Conservation (phyloP, 2,329 filamentous ascomycete genomes). For the Herpomyces periplanetae region DNA sequence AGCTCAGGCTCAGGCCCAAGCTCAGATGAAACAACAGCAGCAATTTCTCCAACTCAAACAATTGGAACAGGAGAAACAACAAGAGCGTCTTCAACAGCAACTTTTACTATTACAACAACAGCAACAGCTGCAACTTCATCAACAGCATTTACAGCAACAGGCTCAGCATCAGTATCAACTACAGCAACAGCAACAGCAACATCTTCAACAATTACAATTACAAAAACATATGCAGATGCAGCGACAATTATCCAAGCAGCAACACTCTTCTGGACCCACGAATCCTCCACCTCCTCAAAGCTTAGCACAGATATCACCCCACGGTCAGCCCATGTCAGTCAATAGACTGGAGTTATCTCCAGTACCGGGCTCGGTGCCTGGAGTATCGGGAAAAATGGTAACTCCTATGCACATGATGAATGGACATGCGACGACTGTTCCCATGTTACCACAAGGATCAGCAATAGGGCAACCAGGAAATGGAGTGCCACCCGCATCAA, state of each 20-base stretch:
- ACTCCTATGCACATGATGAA: constrained; percentile 12
- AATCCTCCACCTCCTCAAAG: constrained; percentile 7
- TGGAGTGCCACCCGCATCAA: constrained; percentile 22
- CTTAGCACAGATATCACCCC: constrained; percentile 8
- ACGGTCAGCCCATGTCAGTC: constrained; percentile 25
- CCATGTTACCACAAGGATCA: constrained; percentile 22
- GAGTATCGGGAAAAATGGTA: constrained; percentile 7
- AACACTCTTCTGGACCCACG: constrained; percentile 6
- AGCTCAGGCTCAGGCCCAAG: constrained; percentile 7
- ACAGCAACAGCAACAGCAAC: constrained; percentile 10
- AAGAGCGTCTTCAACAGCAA: constrained; percentile 11
- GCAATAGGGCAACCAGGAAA: constrained; percentile 24
- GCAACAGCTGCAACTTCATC: constrained; percentile 9
- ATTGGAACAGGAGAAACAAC: constrained; percentile 10
- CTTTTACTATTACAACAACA: constrained; percentile 8
- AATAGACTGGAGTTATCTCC: constrained; percentile 18
- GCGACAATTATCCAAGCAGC: constrained; percentile 5
- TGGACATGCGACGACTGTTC: constrained; percentile 10
- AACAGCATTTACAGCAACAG: constrained; percentile 10
- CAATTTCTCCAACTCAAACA: constrained; percentile 10
- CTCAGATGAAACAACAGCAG: constrained; percentile 12
- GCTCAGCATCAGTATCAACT: constrained; percentile 12
- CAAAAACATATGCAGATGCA: constrained; percentile 5
- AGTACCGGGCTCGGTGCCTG: constrained; percentile 19
- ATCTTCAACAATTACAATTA: constrained; percentile 5